phyloP scores from a whole-genome alignment of 495 filamentous ascomycete genomes.

The Lepraria neglecta region DNA sequence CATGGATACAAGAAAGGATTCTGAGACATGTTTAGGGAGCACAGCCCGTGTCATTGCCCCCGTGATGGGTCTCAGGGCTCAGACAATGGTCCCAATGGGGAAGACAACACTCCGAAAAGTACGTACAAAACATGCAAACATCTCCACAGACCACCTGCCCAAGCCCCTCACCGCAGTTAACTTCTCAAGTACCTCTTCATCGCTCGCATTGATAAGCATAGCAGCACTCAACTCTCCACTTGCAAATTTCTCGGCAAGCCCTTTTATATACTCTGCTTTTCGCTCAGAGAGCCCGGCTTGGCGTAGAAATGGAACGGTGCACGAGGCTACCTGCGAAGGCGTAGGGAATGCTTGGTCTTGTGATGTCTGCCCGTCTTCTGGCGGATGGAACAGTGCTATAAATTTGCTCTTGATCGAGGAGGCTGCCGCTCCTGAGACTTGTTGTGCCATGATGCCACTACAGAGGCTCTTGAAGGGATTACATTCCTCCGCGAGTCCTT shows the following conservation, averaged over 20 bases:
- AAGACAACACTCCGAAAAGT: no score
- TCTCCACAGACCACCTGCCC: conserved; percentile 89
- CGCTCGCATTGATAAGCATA: conserved; percentile 66
- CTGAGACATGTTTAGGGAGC: no score
- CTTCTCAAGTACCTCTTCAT: conserved; percentile 78
- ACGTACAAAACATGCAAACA: conserved; percentile 81
- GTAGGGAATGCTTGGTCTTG: conserved; percentile 55
- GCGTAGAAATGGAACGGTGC: conserved; percentile 57
- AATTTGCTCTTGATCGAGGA: conserved; percentile 82
- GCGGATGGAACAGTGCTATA: conserved; percentile 60
- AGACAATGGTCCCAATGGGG: no score
- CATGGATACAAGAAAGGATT: no score
- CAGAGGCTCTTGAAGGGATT: conserved; percentile 81
- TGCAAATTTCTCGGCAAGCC: conserved; percentile 74
- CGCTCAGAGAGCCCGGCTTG: conserved; percentile 82
- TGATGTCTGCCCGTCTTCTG: conserved; percentile 21
- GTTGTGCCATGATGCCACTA: conserved; percentile 88
- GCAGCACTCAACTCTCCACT: conserved; percentile 65
- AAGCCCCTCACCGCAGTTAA: conserved; percentile 74
- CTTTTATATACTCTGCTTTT: conserved; percentile 90
- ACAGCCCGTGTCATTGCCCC: no score
- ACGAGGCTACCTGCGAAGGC: conserved; percentile 60
- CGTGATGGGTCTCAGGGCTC: no score
- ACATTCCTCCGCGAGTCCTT: conserved; percentile 72
- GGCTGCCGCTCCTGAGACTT: conserved; percentile 89